phyloP scores from a whole-genome alignment of 768 basidiomycete species.

The Auricularia heimuer region DNA sequence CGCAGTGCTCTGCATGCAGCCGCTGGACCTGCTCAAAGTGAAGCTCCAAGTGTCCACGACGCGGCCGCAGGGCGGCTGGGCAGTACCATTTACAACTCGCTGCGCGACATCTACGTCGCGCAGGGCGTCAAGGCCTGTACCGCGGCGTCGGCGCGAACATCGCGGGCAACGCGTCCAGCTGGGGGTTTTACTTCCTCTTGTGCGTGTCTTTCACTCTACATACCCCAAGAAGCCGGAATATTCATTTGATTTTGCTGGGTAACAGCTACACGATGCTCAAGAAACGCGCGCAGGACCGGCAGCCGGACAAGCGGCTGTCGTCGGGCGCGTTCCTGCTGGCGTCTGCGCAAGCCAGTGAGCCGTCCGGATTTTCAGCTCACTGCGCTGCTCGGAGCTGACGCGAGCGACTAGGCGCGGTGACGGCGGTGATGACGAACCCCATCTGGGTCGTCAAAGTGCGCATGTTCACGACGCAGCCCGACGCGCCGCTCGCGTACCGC shows the following conservation, averaged over 20 bases:
- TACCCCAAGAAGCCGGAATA: constrained; percentile 6
- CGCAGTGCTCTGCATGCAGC: constrained; percentile 93
- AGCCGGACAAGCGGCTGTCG: constrained; percentile 56
- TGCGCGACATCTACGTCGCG: constrained; percentile 60
- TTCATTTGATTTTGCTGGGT: not conserved
- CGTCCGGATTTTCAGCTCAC: constrained; percentile 14
- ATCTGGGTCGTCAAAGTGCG: constrained; percentile 97
- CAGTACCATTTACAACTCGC: constrained; percentile 63
- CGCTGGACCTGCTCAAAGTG: constrained; percentile 90
- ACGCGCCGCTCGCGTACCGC: constrained; percentile 64
- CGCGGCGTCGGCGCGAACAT: constrained; percentile 85
- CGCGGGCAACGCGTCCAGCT: constrained; percentile 90
- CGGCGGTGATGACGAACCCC: constrained; percentile 92
- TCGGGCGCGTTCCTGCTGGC: constrained; percentile 76
- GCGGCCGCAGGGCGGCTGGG: constrained; percentile 49
- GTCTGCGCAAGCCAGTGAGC: constrained; percentile 94
- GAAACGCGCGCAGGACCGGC: constrained; percentile 50
- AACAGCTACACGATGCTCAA: constrained; percentile 89
- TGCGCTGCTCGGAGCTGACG: constrained; percentile 2
- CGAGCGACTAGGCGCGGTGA: constrained; percentile 62
- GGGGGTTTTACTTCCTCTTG: constrained; percentile 99
- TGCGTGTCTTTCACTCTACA: constrained; percentile 32
- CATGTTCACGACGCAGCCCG: constrained; percentile 76
- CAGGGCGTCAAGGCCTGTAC: constrained; percentile 80
- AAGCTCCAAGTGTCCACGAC: constrained; percentile 82